Percentiles rank a stretch among this genome's conserved stretches.
These are phyloP conservation scores for Mollisia scopiformis DNA, from an alignment of 2,329 filamentous ascomycete genomes.

Conservation along the genomic window DNA sequence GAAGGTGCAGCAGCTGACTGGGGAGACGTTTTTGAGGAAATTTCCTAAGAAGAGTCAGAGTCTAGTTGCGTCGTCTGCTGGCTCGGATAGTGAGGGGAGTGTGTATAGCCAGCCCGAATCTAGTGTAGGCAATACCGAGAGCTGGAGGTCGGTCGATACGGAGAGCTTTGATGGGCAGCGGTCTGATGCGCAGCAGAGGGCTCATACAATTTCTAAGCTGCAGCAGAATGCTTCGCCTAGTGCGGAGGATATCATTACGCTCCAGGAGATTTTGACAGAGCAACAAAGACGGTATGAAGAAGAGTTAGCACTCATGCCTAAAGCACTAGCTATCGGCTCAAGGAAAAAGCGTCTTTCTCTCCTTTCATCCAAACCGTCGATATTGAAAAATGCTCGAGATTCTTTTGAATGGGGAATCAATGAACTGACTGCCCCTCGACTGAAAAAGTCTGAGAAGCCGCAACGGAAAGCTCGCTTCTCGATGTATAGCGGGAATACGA, in stretches of 20 bases:
- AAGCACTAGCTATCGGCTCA: background rate
- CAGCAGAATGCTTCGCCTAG: background rate
- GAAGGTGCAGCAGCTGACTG: background rate
- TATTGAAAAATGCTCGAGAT: background rate
- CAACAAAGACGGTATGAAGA: background rate
- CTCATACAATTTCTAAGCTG: background rate
- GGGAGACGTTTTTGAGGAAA: no score
- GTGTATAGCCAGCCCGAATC: slow-evolving; percentile 20
- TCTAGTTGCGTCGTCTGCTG: no score
- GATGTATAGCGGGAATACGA: background rate
- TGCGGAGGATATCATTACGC: background rate
- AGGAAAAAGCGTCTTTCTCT: background rate
- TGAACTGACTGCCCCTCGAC: background rate
- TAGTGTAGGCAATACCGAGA: background rate
- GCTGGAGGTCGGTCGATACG: background rate
- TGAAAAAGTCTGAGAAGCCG: background rate
- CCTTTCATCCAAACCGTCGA: background rate
- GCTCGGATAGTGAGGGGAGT: slow-evolving; percentile 19
- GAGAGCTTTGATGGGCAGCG: background rate
- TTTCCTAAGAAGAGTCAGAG: no score
- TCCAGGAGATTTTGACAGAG: slow-evolving; percentile 3
- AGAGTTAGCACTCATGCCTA: background rate
- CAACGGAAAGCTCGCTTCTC: background rate
- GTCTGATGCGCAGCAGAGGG: background rate
- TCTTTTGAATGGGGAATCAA: slow-evolving; percentile 2